Base-by-base conservation (phyloP, 306 rosid species). In the Dicorynia guianensis region DNA sequence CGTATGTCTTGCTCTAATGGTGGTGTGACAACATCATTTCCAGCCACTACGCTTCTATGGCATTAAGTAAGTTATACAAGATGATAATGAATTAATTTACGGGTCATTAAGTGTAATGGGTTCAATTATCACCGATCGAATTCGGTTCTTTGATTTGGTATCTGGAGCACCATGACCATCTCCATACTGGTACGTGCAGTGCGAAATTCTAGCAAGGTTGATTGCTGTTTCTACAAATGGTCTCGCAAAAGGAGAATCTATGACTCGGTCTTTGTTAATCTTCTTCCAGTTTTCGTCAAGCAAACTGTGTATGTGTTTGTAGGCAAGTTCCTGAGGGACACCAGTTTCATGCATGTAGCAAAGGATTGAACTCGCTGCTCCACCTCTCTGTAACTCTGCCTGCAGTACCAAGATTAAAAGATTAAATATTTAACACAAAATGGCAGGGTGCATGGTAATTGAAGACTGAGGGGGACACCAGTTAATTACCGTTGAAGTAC, bases 351-450 rank as follows among this genome's bases (percentile, higher is more conserved):
- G 44, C 86, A 57, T 83, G 67, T 44, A 30, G 71, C 93, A 88
- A 0, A 50, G 3, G n/a, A 84, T 80, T 3, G 89, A 88, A 49
- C 38, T 88, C 0, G 85, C 84, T 7, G 53, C 72, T 73, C 88
- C 90, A 14, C 93, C 96, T 56, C 85, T 91, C 67, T 83, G 54
- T 8, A 88, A 39, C 68, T 91, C 93, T 0, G 85, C 86, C 89
- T 90, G 69, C 30, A 74, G 30, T 11, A 54, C 4, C 52, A 47
- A 47, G 14, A 12, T 0, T 1, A 11, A 11, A 12, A 13, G 1
- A 47, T 13, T 47, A 0, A 11, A 3, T 9, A 43, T 7, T 6
- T 7, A 38, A 38, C 5, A 38, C 42, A 38, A 38, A 38, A 7
- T 38, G 8, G 8, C 30, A 38, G 42, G 8, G 0, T 1, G 42